Evolutionary conservation across 2,329 filamentous ascomycete genomes (phyloP).

Genomic region (Pseudogymnoascus sp.): DNA sequence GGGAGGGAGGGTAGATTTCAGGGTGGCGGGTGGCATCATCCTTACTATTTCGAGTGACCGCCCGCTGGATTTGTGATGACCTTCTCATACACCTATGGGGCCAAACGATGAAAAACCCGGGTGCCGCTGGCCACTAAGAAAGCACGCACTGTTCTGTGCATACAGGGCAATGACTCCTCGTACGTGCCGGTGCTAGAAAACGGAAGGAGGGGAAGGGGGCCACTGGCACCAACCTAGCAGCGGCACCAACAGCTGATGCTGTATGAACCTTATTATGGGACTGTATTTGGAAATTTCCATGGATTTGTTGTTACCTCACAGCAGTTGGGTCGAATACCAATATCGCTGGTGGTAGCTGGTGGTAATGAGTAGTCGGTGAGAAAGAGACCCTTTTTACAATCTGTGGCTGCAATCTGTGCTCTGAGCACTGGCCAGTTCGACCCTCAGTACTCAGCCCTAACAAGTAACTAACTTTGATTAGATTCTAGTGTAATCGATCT

Average conservation of each 20-base stretch:
- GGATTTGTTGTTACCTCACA: neutral
- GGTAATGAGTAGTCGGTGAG: neutral
- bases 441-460: neutral
- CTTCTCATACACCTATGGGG: neutral
- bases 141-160: neutral
- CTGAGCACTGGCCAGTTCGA: neutral
- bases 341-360: neutral
- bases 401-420: neutral
- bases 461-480: neutral
- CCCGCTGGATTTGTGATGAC: neutral
- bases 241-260: neutral
- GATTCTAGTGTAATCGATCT: conserved; percentile 1
- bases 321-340: neutral
- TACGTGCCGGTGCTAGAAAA: neutral
- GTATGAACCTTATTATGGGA: neutral
- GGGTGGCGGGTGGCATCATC: neutral
- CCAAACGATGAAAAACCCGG: neutral
- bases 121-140: neutral
- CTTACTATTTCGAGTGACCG: neutral
- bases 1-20: neutral
- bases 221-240: neutral
- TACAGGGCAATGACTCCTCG: neutral
- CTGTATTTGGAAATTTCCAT: neutral
- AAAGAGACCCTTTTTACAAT: neutral
- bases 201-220: neutral